Base-by-base conservation (phyloP, 345 rosid genomes). In the Eucalyptus camaldulensis region DNA sequence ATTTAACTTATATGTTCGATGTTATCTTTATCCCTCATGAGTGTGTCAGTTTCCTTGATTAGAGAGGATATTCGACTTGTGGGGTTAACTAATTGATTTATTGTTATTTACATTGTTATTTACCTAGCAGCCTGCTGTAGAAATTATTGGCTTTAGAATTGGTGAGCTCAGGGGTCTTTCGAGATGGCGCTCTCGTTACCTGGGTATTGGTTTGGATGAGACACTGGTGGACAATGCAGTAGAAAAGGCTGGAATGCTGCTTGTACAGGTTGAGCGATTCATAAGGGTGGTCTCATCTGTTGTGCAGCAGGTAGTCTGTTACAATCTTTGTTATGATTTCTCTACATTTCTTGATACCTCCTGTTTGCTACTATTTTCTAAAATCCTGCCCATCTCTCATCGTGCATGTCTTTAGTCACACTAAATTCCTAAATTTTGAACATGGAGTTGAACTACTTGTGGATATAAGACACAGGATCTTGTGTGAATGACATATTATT, bases 141-240 rank as follows among this genome's bases (percentile, higher is more conserved):
- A 50, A 50, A 15, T 50, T 50, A 50, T 50, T 50, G 53, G 53
- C 53, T 50, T 50, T 50, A 50, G 53, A 50, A 50, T 50, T 3
- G 53, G 53, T 50, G 53, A 50, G 53, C 53, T 50, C 53, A 50
- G 95, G 92, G 99, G 98, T 58, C 97, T 96, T 91, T 97, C 99
- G 67, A 95, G 96, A 93, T 97, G 99, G 99, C 97, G 94, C 90
- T 96, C 99, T 89, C 96, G 96, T 50, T 96, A 91, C 92, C 93
- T 92, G 88, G 96, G 91, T 90, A 95, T 97, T 91, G 99, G 99
- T 81, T 92, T 97, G 92, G 97, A 96, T 90, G 99, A 96, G 94
- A 92, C 53, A 69, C 97, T 96, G 90, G 93, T 95, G 37, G 90
- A 92, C 88, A 89, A 89, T 88, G 99, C 97, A 88, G 93, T 96